phyloP scores from a whole-genome alignment of 306 rosid genomes.

The Cicer bijugum region DNA sequence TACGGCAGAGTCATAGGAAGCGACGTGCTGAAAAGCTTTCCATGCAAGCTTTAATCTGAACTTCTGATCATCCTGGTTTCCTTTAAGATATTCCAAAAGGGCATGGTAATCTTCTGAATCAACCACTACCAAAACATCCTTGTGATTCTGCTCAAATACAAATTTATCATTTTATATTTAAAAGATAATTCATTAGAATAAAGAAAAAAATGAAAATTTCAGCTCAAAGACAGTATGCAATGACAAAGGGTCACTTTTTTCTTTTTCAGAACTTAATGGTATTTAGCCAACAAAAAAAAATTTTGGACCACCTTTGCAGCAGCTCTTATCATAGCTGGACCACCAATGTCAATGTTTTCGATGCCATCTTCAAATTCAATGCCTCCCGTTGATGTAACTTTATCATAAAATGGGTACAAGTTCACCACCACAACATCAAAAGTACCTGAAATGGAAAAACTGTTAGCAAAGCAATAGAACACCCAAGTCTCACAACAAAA shows the following conservation, averaged over 20 bases:
- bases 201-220: background rate
- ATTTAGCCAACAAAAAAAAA: slow-evolving; percentile 1
- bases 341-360: slow-evolving; percentile 97
- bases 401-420: slow-evolving; percentile 86
- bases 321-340: slow-evolving; percentile 95
- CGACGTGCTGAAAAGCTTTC: slow-evolving; percentile 93
- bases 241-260: background rate
- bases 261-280: slow-evolving; percentile 1
- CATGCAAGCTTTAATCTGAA: slow-evolving; percentile 87
- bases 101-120: slow-evolving; percentile 86
- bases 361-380: slow-evolving; percentile 88
- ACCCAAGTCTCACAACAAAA: slow-evolving; percentile 6
- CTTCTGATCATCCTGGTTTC: slow-evolving; percentile 61
- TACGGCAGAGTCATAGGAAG: slow-evolving; percentile 91
- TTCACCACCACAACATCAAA: slow-evolving; percentile 95
- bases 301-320: slow-evolving; percentile 81
- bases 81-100: slow-evolving; percentile 74
- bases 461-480: slow-evolving; percentile 32
- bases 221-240: slow-evolving; percentile 26
- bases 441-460: slow-evolving; percentile 59
- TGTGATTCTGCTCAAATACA: slow-evolving; percentile 71
- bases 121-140: slow-evolving; percentile 89
- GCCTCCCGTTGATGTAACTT: slow-evolving; percentile 74
- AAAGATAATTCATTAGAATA: slow-evolving; percentile 27
- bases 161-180: slow-evolving; percentile 26